Conservation (phyloP, 805 yeast genomes). For the Starmera dryadoides region DNA sequence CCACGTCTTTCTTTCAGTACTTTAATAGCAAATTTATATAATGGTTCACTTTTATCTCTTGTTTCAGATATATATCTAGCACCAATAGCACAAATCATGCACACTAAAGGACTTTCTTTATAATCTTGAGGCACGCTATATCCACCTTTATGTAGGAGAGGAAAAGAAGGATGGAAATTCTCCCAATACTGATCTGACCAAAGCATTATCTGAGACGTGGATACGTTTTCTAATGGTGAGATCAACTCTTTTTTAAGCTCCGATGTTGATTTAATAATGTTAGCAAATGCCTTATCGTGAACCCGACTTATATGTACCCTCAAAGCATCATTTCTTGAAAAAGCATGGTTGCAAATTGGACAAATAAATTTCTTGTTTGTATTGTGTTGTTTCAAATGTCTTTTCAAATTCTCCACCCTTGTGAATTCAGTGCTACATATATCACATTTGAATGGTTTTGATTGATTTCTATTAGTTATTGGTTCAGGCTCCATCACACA, state of each 20-base stretch:
- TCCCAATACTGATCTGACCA: conserved; percentile 6
- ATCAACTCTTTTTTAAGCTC: background rate
- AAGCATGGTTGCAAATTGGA: background rate
- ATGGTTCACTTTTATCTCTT: background rate
- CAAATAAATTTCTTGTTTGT: background rate
- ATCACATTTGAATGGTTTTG: background rate
- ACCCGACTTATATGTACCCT: background rate
- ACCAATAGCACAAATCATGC: background rate
- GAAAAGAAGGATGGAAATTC: conserved; percentile 8
- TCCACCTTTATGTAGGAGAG: conserved; percentile 6
- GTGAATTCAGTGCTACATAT: background rate
- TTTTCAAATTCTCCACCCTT: background rate
- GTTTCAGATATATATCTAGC: background rate
- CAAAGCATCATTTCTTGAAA: background rate
- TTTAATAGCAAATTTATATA: background rate
- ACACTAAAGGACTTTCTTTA: background rate
- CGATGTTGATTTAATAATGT: background rate
- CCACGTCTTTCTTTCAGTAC: background rate
- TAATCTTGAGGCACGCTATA: conserved; percentile 1
- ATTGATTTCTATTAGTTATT: too few relatives aligned
- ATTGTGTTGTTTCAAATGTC: background rate
- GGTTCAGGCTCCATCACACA: too few relatives aligned
- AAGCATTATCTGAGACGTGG: background rate
- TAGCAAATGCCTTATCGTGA: background rate
- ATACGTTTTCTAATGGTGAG: background rate